Conservation (phyloP, 2,329 filamentous ascomycete species). For the Emergomyces africanus region DNA sequence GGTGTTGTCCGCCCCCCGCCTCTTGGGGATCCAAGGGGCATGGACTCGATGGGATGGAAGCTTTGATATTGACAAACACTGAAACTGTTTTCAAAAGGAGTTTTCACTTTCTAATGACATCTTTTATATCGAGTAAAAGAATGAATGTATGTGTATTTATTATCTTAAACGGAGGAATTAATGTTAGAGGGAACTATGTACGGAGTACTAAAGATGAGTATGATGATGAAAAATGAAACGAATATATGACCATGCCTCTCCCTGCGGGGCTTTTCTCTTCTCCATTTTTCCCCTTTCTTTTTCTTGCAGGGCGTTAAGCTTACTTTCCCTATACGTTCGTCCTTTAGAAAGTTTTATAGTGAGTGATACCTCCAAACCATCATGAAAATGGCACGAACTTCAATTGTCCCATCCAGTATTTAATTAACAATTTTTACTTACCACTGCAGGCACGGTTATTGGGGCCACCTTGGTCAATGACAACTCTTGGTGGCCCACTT, state of each 20-base stretch:
- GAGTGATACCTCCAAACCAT: background rate
- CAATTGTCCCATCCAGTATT: too few species aligned
- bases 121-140: background rate
- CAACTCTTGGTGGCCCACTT: too few species aligned
- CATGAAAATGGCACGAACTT: too few species aligned
- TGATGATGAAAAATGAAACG: background rate
- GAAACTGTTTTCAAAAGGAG: background rate
- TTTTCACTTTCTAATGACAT: background rate
- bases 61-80: background rate
- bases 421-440: too few species aligned
- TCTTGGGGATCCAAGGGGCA: background rate
- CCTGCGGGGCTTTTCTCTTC: background rate
- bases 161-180: background rate
- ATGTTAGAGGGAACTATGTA: background rate
- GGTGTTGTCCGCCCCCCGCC: slow-evolving; percentile 20
- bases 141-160: too few species aligned
- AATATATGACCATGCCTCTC: background rate
- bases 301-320: background rate
- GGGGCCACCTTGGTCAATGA: too few species aligned
- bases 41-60: slow-evolving; percentile 6
- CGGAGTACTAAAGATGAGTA: too few species aligned
- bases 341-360: background rate
- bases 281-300: background rate
- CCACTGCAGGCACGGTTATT: too few species aligned
- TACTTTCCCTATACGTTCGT: background rate